Base-by-base conservation (phyloP, 2,329 filamentous ascomycete genomes). In the Chlorencoelia australis region DNA sequence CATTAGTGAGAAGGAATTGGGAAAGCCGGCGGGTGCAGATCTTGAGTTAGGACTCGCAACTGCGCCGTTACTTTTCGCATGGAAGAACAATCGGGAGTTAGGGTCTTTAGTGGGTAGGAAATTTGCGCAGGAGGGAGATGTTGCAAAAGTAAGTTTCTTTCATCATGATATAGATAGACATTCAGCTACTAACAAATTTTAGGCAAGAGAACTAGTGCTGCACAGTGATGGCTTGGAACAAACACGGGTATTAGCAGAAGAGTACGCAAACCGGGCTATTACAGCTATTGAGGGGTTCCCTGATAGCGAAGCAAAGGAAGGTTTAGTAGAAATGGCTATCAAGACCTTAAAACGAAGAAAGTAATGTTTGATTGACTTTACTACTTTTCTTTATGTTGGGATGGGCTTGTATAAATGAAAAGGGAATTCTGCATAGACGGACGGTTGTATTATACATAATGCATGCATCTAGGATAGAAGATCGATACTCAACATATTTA, bases 11-110 rank as follows among this genome's bases (percentile, higher is more conserved):
- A 71, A 75, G 41, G 87, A 95, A 58, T 66, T 98, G 27, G 91
- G 91, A 16, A 98, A 98, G 64, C 91, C 91, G 2, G 85, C 89
- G 4, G 91, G 89, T 26, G 91, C 91, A 19, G 91, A 98, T 61
- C 62, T 98, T 44, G 86, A 96, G 62, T 67, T 98, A 19, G 91
- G 91, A 4, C 70, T 98, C 39, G 91, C 91, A 28, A 98, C 91
- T 9, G 91, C 91, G 9, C 91, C 91, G 11, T 64, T 98, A 46
- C 65, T 98, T 27, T 98, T 96, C 65, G 91, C 91, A 1, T 98
- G 91, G 91, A 88, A 88, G 64, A 74, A 82, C 47, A 84, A 83
- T 52, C 75, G 79, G 16, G 86, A 91, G 60, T 65, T 98, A 18
- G 91, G 91, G 4, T 75, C 75, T 35, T 66, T 98, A 47, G 91